phyloP scores from a whole-genome alignment of 1,284 basidiomycete genomes.

The Marasmius fiardii region DNA sequence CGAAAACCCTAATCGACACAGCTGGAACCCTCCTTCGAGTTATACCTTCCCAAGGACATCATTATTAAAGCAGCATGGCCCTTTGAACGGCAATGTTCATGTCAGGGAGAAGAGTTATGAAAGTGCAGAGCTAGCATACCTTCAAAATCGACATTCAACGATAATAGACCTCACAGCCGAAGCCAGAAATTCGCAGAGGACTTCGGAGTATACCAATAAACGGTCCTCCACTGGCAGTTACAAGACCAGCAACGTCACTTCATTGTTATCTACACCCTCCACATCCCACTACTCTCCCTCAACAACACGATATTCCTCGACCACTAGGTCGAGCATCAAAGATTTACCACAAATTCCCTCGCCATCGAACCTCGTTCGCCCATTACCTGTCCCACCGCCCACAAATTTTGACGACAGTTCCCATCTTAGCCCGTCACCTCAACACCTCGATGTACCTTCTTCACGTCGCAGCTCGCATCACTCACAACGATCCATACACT shows the following conservation, averaged over 20 bases:
- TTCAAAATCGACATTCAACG: constrained; percentile 4
- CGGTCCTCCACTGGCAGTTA: constrained; percentile 9
- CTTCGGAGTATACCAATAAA: constrained; percentile 8
- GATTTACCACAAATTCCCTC: constrained; percentile 13
- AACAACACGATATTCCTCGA: constrained; percentile 2
- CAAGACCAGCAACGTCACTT: constrained; percentile 8
- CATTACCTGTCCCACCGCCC: constrained; percentile 9
- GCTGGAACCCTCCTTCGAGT: constrained; percentile 40
- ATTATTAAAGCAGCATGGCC: constrained; percentile 15
- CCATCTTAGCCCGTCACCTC: constrained; percentile 8
- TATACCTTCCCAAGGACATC: constrained; percentile 26
- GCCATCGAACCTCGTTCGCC: constrained; percentile 7
- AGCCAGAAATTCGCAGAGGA: constrained; percentile 1
- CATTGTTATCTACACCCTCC: not conserved
- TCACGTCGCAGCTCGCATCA: constrained; percentile 1
- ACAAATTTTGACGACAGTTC: not conserved
- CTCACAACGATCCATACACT: constrained; percentile 11
- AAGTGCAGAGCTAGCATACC: constrained; percentile 11
- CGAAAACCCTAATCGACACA: constrained; percentile 34
- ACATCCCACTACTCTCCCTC: constrained; percentile 4
- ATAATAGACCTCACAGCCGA: constrained; percentile 11
- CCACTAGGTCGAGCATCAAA: constrained; percentile 8
- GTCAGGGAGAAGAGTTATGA: not conserved
- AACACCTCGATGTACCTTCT: constrained; percentile 18
- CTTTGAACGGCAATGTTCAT: constrained; percentile 2